phyloP scores from a whole-genome alignment of 768 basidiomycete genomes.

The Cantharellus cinnabarinus region DNA sequence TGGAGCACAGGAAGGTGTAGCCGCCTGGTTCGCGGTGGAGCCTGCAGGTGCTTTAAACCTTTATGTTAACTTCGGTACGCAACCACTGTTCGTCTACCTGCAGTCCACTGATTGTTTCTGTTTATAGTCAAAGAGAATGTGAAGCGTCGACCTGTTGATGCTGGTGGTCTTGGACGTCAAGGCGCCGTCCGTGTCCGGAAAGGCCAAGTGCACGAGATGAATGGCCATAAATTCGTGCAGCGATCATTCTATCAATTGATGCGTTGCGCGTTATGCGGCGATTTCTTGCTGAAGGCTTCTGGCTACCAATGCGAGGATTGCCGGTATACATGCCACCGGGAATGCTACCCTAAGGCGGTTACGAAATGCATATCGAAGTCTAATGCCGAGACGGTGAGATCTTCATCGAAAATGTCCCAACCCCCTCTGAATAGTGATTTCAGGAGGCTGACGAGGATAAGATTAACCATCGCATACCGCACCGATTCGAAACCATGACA shows the following conservation, averaged over 20 bases:
- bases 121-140: constrained; percentile 87
- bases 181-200: constrained; percentile 96
- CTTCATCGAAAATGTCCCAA: neutral
- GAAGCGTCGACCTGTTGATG: constrained; percentile 86
- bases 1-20: constrained; percentile 51
- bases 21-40: constrained; percentile 94
- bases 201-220: constrained; percentile 97
- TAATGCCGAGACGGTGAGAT: constrained; percentile 60
- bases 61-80: constrained; percentile 79
- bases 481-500: constrained; percentile 90
- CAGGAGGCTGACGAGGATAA: constrained; percentile 95
- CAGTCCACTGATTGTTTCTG: neutral
- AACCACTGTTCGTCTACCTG: neutral
- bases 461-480: constrained; percentile 97
- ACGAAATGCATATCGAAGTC: constrained; percentile 99
- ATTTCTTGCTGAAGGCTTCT: constrained; percentile 88
- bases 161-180: constrained; percentile 85
- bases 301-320: constrained; percentile 99
- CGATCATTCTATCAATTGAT: constrained; percentile 97
- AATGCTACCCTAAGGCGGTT: constrained; percentile 96
- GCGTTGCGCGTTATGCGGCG: constrained; percentile 92
- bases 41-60: constrained; percentile 86
- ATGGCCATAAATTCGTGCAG: constrained; percentile 95
- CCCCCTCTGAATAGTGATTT: neutral
- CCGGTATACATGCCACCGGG: constrained; percentile 96